phyloP scores from a whole-genome alignment of 805 yeast species.

The Lachancea thermotolerans region DNA sequence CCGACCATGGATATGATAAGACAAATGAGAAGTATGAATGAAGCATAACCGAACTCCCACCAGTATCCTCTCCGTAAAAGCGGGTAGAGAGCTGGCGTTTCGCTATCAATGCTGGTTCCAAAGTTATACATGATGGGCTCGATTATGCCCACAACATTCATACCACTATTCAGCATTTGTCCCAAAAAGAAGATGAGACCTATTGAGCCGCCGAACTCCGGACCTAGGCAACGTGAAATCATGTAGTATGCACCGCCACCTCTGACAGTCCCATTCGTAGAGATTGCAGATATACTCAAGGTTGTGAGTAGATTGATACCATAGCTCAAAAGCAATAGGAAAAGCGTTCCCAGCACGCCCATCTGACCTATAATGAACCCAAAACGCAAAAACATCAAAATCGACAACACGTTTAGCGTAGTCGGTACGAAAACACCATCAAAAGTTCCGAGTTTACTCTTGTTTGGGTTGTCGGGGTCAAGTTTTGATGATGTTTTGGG shows the following conservation, averaged over 20 bases:
- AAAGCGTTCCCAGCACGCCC: conserved; percentile 75
- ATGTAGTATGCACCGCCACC: conserved; percentile 99
- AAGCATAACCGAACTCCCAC: conserved; percentile 66
- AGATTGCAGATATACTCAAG: conserved; percentile 86
- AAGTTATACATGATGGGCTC: conserved; percentile 84
- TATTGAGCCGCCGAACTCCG: conserved; percentile 97
- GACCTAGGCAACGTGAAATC: conserved; percentile 92
- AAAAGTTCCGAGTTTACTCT: conserved; percentile 63
- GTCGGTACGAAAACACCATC: conserved; percentile 94
- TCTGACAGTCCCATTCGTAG: conserved; percentile 94
- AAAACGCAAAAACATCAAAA: conserved; percentile 89
- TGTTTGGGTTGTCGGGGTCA: conserved; percentile 30
- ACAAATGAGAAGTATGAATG: conserved; percentile 61
- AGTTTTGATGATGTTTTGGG: conserved; percentile 24
- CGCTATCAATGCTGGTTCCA: conserved; percentile 51
- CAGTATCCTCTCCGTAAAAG: conserved; percentile 64
- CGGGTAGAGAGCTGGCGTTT: conserved; percentile 33
- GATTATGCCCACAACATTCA: conserved; percentile 92
- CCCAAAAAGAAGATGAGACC: conserved; percentile 94
- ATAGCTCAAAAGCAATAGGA: conserved; percentile 65
- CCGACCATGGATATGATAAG: conserved; percentile 76
- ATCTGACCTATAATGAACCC: conserved; percentile 94
- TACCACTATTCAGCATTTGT: conserved; percentile 82
- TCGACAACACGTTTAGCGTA: conserved; percentile 83
- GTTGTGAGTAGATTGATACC: conserved; percentile 79